A percentile compares a stretch with the other conserved stretches of the same genome.
These are phyloP conservation scores for Nicotiana obtusifolia DNA, from an alignment of 257 asterid species.

Conservation along the genomic window DNA sequence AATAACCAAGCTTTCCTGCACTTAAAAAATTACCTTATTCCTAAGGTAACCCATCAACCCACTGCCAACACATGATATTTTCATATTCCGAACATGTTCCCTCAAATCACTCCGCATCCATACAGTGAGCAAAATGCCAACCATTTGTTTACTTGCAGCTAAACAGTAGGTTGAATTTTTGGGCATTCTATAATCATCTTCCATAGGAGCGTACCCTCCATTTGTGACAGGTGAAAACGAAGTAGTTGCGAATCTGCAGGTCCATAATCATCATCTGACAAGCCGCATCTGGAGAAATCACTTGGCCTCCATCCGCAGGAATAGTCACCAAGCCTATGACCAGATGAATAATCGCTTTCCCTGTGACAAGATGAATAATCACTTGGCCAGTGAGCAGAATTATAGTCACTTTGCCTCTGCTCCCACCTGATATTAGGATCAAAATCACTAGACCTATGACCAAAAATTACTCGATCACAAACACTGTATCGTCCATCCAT, in stretches of 20 bases:
- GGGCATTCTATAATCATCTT: conserved; percentile 41
- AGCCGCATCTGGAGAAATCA: conserved; percentile 68
- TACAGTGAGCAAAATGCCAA: conserved; percentile 27
- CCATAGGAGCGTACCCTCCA: conserved; percentile 33
- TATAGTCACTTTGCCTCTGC: conserved; percentile 61
- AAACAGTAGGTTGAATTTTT: conserved; percentile 23
- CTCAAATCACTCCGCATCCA: conserved; percentile 23
- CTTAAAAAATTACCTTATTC: conserved; percentile 17
- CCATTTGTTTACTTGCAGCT: conserved; percentile 31
- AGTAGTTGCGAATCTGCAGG: conserved; percentile 39
- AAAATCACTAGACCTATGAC: conserved; percentile 46
- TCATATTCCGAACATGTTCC: conserved; percentile 18
- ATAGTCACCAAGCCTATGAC: conserved; percentile 56
- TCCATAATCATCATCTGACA: conserved; percentile 57
- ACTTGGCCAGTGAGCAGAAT: conserved; percentile 59
- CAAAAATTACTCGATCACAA: conserved; percentile 61
- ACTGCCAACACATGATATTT: conserved; percentile 28
- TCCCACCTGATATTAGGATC: conserved; percentile 33
- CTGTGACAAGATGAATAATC: conserved; percentile 66
- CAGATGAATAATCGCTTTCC: conserved; percentile 85
- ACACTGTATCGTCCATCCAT: conserved; percentile 75
- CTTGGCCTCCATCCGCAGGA: conserved; percentile 67
- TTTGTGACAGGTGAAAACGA: conserved; percentile 39
- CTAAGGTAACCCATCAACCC: conserved; percentile 31
- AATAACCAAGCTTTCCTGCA: background rate